These are phyloP conservation scores for Castanea crenata DNA, from an alignment of 306 rosid species.

Conservation along the genomic window DNA sequence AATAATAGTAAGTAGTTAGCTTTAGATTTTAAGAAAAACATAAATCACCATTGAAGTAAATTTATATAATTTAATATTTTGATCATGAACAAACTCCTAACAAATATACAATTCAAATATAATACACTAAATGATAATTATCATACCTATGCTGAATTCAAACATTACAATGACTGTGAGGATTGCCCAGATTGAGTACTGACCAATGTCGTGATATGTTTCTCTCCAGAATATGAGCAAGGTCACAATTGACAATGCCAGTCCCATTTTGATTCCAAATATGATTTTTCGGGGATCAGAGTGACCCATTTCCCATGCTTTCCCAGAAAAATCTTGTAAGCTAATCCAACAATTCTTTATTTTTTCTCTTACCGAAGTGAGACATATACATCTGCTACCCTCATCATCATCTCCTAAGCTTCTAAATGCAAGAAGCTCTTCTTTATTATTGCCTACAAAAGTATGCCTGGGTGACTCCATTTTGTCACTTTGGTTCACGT, in stretches of 20 bases:
- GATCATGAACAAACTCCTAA: not conserved
- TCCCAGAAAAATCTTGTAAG: not conserved
- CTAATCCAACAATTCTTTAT: constrained; percentile 11
- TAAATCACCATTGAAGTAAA: no score
- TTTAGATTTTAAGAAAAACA: not conserved
- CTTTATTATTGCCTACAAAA: constrained; percentile 9
- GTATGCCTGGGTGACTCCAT: constrained; percentile 1
- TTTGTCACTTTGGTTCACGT: not conserved
- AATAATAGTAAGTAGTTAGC: not conserved
- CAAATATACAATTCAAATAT: not conserved
- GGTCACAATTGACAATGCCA: constrained; percentile 49
- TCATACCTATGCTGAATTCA: constrained; percentile 70
- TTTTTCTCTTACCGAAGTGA: not conserved
- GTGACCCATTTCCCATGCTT: constrained; percentile 59
- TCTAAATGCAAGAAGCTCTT: constrained; percentile 1
- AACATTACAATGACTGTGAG: constrained; percentile 71
- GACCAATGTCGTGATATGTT: constrained; percentile 28
- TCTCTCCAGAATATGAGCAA: constrained; percentile 50
- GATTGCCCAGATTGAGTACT: constrained; percentile 71
- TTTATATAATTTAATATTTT: not conserved
- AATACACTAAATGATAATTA: not conserved
- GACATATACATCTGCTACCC: not conserved
- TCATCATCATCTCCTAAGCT: constrained; percentile 2
- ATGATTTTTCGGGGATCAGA: constrained; percentile 58
- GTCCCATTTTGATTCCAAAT: constrained; percentile 55